phyloP scores from a whole-genome alignment of 208 protist species.

The Trypanosoma scelopori region DNA sequence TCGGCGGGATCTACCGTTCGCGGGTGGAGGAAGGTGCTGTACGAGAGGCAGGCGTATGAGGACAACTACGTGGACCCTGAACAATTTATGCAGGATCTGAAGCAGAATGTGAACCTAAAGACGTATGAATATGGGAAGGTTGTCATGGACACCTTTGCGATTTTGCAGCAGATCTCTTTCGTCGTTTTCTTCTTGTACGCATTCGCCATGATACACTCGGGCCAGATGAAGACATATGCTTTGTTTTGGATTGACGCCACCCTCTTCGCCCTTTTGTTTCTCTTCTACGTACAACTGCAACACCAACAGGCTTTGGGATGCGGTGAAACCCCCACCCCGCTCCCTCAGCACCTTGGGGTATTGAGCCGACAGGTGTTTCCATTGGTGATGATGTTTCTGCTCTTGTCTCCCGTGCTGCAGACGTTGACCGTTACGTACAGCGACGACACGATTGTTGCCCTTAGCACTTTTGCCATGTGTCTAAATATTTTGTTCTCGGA shows the following conservation, averaged over 20 bases:
- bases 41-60: conserved; percentile 83
- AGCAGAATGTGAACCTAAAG: conserved; percentile 76
- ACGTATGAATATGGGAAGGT: conserved; percentile 77
- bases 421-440: conserved; percentile 86
- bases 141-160: conserved; percentile 75
- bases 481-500: conserved; percentile 77
- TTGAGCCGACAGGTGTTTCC: conserved; percentile 56
- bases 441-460: conserved; percentile 89
- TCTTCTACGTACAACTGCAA: conserved; percentile 38
- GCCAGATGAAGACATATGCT: conserved; percentile 26
- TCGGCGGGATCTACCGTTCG: conserved; percentile 14
- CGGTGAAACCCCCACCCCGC: conserved; percentile 23
- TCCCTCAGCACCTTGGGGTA: conserved; percentile 41
- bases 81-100: conserved; percentile 80
- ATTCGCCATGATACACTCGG: conserved; percentile 60
- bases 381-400: conserved; percentile 51
- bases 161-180: conserved; percentile 86
- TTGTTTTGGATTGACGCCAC: conserved; percentile 64
- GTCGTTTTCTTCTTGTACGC: conserved; percentile 82
- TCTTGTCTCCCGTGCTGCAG: conserved; percentile 80
- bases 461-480: conserved; percentile 79
- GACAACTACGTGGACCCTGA: conserved; percentile 89
- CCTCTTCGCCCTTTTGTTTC: conserved; percentile 37
- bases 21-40: conserved; percentile 82
- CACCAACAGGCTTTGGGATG: conserved; percentile 25